Evolutionary conservation across 352 stramenopile genomes (phyloP).

Genomic region (Pilasporangium apinafurcum): DNA sequence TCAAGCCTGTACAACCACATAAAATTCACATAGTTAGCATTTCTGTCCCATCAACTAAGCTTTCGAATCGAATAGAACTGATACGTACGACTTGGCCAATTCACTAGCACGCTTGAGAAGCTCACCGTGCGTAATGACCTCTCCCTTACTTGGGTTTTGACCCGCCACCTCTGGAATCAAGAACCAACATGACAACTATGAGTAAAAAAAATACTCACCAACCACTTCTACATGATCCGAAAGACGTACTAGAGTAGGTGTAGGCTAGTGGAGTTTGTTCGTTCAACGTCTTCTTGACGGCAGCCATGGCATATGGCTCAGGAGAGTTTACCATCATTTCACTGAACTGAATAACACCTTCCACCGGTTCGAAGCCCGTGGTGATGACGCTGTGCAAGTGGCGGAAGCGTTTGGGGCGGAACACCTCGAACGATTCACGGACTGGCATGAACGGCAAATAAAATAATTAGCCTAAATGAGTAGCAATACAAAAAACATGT

Average conservation of each 20-base stretch:
- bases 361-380: conserved; percentile 61
- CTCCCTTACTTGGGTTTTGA: conserved; percentile 77
- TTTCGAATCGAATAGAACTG: not conserved
- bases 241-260: conserved; percentile 69
- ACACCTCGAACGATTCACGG: conserved; percentile 43
- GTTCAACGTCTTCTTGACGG: conserved; percentile 52
- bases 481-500: conserved; percentile 1
- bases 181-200: conserved; percentile 2
- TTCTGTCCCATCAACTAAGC: not conserved
- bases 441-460: conserved; percentile 16
- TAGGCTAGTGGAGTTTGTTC: conserved; percentile 70
- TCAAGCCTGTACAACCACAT: conserved; percentile 30
- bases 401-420: conserved; percentile 77
- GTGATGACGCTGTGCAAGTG: conserved; percentile 82
- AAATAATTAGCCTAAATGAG: not conserved
- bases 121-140: conserved; percentile 72
- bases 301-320: conserved; percentile 53
- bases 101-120: conserved; percentile 66
- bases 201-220: conserved; percentile 2
- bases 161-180: conserved; percentile 50
- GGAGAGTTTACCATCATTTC: conserved; percentile 79
- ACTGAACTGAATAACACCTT: conserved; percentile 73
- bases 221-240: not conserved
- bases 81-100: conserved; percentile 60
- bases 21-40: not conserved